These are phyloP conservation scores for Kodamaea neixiangensis DNA, from an alignment of 805 yeast species.

Conservation along the genomic window DNA sequence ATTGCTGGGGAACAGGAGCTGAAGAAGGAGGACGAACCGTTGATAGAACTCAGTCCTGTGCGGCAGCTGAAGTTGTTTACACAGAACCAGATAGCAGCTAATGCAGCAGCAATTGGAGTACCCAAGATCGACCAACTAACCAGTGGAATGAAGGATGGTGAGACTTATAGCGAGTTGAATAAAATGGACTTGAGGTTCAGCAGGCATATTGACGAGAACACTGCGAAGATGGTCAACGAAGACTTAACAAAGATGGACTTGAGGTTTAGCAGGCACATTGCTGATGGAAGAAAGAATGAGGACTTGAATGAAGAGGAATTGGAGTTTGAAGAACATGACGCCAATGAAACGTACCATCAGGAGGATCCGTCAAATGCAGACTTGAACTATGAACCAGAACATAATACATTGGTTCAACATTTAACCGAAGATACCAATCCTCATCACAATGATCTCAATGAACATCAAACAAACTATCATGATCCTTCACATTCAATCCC, in stretches of 20 bases:
- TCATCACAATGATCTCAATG: background rate
- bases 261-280: background rate
- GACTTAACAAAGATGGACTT: conserved; percentile 1
- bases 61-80: background rate
- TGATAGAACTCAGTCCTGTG: background rate
- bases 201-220: background rate
- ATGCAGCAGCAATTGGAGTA: too few relatives aligned
- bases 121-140: too few relatives aligned
- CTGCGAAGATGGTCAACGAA: background rate
- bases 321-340: background rate
- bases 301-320: background rate
- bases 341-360: background rate
- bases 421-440: background rate
- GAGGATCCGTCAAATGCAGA: background rate
- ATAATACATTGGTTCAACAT: too few relatives aligned
- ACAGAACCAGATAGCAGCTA: background rate
- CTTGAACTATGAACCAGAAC: background rate
- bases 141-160: background rate
- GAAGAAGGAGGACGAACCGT: background rate
- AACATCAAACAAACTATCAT: background rate
- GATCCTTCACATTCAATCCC: background rate
- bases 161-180: background rate
- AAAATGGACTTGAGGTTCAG: conserved; percentile 1
- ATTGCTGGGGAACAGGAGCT: background rate
- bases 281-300: background rate